Percentiles rank a stretch among this genome's conserved stretches.
These are phyloP conservation scores for Pleurotus ostreatus DNA, from an alignment of 768 basidiomycete genomes.

Conservation along the genomic window DNA sequence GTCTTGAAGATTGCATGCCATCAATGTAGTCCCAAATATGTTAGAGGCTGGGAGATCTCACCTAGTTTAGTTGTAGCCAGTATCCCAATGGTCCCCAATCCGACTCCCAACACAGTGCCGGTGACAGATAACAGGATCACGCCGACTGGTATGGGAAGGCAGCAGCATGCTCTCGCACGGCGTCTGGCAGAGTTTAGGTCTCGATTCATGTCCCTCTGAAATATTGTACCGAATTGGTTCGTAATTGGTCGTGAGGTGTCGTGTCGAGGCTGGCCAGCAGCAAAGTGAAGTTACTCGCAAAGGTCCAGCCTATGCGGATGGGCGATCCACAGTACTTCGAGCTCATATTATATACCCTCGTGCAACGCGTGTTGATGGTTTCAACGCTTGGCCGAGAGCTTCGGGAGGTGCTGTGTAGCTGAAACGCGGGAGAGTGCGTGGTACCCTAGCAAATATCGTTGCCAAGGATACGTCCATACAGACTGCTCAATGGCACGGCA, in stretches of 20 bases:
- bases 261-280: conserved; percentile 3
- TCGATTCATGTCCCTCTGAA: too few species aligned
- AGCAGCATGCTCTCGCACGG: not conserved
- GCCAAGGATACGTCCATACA: too few species aligned
- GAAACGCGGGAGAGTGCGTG: too few species aligned
- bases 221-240: not conserved
- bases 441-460: too few species aligned
- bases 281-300: not conserved
- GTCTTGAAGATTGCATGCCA: not conserved
- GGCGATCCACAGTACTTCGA: too few species aligned
- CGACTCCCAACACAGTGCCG: not conserved
- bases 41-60: not conserved
- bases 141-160: not conserved
- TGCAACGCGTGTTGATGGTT: not conserved
- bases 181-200: not conserved
- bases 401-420: too few species aligned
- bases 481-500: too few species aligned
- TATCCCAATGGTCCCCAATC: not conserved
- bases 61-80: conserved; percentile 1
- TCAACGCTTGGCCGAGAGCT: not conserved
- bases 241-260: not conserved
- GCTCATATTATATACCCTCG: not conserved
- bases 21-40: not conserved
- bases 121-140: not conserved
- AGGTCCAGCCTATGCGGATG: conserved; percentile 5